Evolutionary conservation across 2,329 filamentous ascomycete genomes (phyloP), one percentile per base, ranked within the genome.

Genomic region (Paecilomyces dactylethromorphus): DNA sequence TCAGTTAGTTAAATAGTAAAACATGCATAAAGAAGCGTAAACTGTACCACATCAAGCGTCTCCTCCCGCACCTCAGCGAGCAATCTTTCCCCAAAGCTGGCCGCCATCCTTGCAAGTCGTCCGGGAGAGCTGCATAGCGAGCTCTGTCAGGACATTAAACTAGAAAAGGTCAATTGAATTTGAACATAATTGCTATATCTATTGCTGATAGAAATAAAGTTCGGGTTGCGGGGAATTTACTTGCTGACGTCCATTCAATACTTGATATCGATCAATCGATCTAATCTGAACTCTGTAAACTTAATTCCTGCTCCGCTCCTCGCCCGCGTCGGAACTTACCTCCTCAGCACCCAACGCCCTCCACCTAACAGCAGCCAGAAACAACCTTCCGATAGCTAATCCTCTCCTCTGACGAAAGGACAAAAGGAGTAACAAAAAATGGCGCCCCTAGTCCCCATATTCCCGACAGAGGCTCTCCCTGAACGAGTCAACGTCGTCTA

Each of bases 401-500:
- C 15, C 15, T 18, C n/a, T 15, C n/a, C 18, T 29, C 22, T 21
- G 24, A 24, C 21, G 12, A 15, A 15, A 52, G 13, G 12, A 13
- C 50, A 5, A 52, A 7, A 26, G 39, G n/a, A n/a, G n/a, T n/a
- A 29, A 52, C 10, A 26, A 52, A 60, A 35, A 61, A 87, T 87
- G 84, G 77, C 84, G 10, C 84, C 84, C 32, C 78, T 81, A 31
- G 73, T 82, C 57, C 78, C 81, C 61, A 68, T 79, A 49, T 84
- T 87, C 72, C 76, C 79, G 60, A 74, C 82, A 54, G 77, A 77
- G 56, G 71, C 78, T 18, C 81, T 88, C 56, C 73, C 78, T 32
- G 65, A 76, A 15, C 77, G 78, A 62, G 71, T 86, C 63, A 81
- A 85, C 64, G 76, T 74, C 53, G 63, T 73, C 51, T 67, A 66